Evolutionary conservation across 2,329 filamentous ascomycete species (phyloP), one percentile per base, ranked within the genome.

Genomic region (Zymoseptoria brevis): DNA sequence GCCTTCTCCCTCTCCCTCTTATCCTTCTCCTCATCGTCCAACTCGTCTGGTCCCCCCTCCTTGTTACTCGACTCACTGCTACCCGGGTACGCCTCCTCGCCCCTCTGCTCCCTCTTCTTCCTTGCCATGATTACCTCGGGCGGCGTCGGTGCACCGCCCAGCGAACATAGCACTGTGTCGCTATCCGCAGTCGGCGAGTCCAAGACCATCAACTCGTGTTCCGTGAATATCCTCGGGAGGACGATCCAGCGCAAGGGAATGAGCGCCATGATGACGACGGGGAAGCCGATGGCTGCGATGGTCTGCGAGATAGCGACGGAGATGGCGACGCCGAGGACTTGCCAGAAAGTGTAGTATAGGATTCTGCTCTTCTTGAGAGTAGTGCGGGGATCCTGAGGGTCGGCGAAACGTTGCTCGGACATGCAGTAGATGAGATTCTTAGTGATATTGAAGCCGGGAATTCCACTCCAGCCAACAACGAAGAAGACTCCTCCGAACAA

Each of bases 291-390:
- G 0, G 81, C 83, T 0, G 80, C 83, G 22, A 84, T 80, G 0
- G 82, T 85, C 68, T 84, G 81, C 1, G 81, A 83, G 56, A 85
- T 81, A 0, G 80, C 82, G 11, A 85, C 81, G 2, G 78, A 81
- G 6, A 78, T 76, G 0, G 75, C 77, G 19, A 84, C 81, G 1
- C 77, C 79, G 2, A 80, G 50, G 1, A 81, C 65, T 65, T 85
- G 81, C 19, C 81, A 76, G 11, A 71, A 75, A 1, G 83, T 75
- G 64, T 81, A 85, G 1, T 76, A 74, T 60, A 74, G 68, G 24
- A 84, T 78, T 16, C 79, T 75, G 8, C 73, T 73, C 13, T 74
- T 75, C 5, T 70, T 71, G 8, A 84, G 70, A 1, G 68, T 72
- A 4, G 74, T 68, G 0, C 83, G 67, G 0, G 79, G 77, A 26